Conservation (phyloP, 371 early-diverging fungal genomes). For the Mortierella sp. region DNA sequence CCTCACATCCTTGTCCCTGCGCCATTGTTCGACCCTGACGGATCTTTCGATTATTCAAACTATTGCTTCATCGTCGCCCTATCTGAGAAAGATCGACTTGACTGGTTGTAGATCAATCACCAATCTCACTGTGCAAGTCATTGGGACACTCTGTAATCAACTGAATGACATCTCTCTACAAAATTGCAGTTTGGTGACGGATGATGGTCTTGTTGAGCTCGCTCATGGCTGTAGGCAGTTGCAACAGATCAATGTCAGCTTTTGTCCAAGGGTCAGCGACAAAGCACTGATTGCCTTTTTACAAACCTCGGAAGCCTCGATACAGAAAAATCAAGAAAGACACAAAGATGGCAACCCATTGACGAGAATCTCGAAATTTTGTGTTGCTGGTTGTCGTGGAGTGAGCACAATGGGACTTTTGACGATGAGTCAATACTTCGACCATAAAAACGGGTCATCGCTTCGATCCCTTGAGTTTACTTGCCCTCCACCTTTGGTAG, state of each 20-base stretch:
- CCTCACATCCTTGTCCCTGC: slow-evolving; percentile 32
- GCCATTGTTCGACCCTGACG: slow-evolving; percentile 37
- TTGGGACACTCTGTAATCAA: slow-evolving; percentile 33
- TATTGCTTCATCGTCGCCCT: slow-evolving; percentile 41
- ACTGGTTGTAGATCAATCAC: slow-evolving; percentile 39
- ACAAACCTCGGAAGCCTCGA: slow-evolving; percentile 14
- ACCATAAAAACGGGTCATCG: not conserved
- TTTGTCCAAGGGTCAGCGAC: slow-evolving; percentile 29
- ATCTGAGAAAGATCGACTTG: slow-evolving; percentile 30
- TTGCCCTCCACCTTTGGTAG: slow-evolving; percentile 13
- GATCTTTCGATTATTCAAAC: slow-evolving; percentile 35
- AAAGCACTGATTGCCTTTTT: slow-evolving; percentile 23
- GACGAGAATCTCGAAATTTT: slow-evolving; percentile 21
- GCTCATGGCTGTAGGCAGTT: slow-evolving; percentile 27
- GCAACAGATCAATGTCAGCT: slow-evolving; percentile 24
- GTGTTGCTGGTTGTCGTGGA: slow-evolving; percentile 37
- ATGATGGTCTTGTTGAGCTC: slow-evolving; percentile 40
- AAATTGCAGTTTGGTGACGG: slow-evolving; percentile 32
- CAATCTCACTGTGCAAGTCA: slow-evolving; percentile 39
- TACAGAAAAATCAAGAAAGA: not conserved
- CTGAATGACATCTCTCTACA: slow-evolving; percentile 35
- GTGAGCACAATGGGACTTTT: slow-evolving; percentile 27
- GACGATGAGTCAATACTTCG: slow-evolving; percentile 16
- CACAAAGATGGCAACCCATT: slow-evolving; percentile 9
- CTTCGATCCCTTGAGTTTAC: slow-evolving; percentile 32